These are phyloP conservation scores for Cyclotella baltica DNA, from an alignment of 108 stramenopile genomes.

Conservation along the genomic window DNA sequence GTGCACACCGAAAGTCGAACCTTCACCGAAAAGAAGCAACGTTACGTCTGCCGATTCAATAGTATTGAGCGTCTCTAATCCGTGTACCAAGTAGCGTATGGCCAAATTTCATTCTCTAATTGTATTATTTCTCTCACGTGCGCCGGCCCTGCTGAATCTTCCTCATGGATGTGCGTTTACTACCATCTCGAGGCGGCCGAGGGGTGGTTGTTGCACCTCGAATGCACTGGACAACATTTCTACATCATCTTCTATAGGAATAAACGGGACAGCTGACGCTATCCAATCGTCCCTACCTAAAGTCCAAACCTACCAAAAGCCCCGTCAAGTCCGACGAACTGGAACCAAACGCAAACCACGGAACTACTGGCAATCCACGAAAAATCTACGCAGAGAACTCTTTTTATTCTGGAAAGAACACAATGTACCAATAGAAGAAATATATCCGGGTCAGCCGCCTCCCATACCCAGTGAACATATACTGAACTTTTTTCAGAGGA, in stretches of 20 bases:
- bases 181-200: too few relatives aligned
- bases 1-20: too few relatives aligned
- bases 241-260: not conserved
- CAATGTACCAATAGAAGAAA: slow-evolving; percentile 3
- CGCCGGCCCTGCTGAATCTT: too few relatives aligned
- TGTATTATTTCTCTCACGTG: too few relatives aligned
- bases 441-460: slow-evolving; percentile 44
- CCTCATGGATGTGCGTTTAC: too few relatives aligned
- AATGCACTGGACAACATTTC: not conserved
- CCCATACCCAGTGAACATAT: slow-evolving; percentile 72
- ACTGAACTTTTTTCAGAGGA: slow-evolving; percentile 65
- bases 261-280: not conserved
- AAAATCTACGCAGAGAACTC: slow-evolving; percentile 62
- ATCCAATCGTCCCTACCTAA: slow-evolving; percentile 15
- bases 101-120: too few relatives aligned
- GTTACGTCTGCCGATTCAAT: too few relatives aligned
- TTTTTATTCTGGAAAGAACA: slow-evolving; percentile 51
- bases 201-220: not conserved
- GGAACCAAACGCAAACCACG: slow-evolving; percentile 43
- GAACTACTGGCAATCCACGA: slow-evolving; percentile 59
- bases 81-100: too few relatives aligned
- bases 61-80: too few relatives aligned
- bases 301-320: slow-evolving; percentile 42
- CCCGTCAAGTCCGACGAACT: slow-evolving; percentile 54
- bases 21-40: too few relatives aligned